Evolutionary conservation across 495 filamentous ascomycete species (phyloP).

Genomic region (Aspergillus diversus): DNA sequence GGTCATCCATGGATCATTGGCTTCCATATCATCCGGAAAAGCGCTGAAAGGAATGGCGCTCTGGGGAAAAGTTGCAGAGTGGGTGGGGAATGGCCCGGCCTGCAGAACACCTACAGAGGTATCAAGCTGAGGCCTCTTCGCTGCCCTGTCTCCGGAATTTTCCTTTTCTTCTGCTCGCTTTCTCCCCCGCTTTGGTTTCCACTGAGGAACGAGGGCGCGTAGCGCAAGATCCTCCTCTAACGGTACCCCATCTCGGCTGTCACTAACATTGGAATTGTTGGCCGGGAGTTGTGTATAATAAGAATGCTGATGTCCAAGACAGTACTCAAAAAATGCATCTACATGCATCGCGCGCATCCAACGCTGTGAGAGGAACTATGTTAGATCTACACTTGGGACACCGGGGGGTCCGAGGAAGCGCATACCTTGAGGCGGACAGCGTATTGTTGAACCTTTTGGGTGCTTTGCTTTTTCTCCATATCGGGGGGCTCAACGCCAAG

Average conservation of each 20-base stretch:
- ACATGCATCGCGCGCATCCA: constrained; percentile 99
- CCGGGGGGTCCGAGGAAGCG: constrained; percentile 18
- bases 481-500: constrained; percentile 89
- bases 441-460: constrained; percentile 98
- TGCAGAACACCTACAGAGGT: constrained; percentile 66
- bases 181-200: constrained; percentile 85
- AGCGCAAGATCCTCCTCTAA: constrained; percentile 92
- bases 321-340: constrained; percentile 94
- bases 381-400: constrained; percentile 17
- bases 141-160: constrained; percentile 54
- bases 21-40: constrained; percentile 57
- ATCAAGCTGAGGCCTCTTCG: constrained; percentile 67
- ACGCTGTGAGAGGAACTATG: constrained; percentile 53
- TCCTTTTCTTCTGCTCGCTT: constrained; percentile 81
- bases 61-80: constrained; percentile 55
- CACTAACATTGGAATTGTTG: constrained; percentile 60
- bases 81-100: constrained; percentile 51
- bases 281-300: constrained; percentile 86
- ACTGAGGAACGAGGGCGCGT: constrained; percentile 84
- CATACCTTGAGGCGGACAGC: constrained; percentile 87
- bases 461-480: constrained; percentile 83
- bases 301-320: constrained; percentile 74
- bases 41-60: constrained; percentile 66
- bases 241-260: constrained; percentile 81
- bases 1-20: constrained; percentile 59